A percentile compares a stretch with the other conserved stretches of the same genome.
Conservation (phyloP, 768 basidiomycete species). For the Auricularia sp. region DNA sequence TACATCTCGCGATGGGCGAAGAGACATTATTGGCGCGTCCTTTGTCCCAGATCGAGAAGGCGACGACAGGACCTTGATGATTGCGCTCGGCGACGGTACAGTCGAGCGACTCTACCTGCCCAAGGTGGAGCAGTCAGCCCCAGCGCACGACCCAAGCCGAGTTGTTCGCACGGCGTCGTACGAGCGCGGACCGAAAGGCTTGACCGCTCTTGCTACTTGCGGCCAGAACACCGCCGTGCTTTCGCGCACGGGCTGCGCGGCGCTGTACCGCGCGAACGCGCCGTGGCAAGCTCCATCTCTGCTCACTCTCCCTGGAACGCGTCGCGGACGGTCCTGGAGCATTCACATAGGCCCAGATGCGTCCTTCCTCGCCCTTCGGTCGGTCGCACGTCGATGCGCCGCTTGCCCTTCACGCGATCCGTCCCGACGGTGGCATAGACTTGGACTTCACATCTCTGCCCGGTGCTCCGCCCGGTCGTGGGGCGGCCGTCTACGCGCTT, state of each 20-base stretch:
- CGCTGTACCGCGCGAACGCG: background rate
- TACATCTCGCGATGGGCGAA: background rate
- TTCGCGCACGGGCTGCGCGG: background rate
- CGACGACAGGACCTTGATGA: background rate
- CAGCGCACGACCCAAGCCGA: background rate
- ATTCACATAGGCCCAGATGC: background rate
- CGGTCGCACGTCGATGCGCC: background rate
- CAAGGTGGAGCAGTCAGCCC: background rate
- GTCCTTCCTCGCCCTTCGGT: background rate
- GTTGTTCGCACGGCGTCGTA: background rate
- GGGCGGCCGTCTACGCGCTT: background rate
- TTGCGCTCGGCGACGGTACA: background rate
- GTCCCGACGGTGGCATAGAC: background rate
- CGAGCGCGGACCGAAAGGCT: background rate
- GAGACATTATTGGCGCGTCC: background rate
- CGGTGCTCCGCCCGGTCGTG: background rate
- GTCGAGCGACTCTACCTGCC: background rate
- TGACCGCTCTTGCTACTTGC: background rate
- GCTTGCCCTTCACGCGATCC: background rate
- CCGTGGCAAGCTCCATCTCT: background rate
- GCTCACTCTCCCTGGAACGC: background rate
- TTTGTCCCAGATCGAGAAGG: background rate
- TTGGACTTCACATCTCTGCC: background rate
- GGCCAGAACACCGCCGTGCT: background rate
- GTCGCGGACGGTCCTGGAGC: background rate